Evolutionary conservation across 768 basidiomycete species (phyloP).

Genomic region (Collybia nuda): DNA sequence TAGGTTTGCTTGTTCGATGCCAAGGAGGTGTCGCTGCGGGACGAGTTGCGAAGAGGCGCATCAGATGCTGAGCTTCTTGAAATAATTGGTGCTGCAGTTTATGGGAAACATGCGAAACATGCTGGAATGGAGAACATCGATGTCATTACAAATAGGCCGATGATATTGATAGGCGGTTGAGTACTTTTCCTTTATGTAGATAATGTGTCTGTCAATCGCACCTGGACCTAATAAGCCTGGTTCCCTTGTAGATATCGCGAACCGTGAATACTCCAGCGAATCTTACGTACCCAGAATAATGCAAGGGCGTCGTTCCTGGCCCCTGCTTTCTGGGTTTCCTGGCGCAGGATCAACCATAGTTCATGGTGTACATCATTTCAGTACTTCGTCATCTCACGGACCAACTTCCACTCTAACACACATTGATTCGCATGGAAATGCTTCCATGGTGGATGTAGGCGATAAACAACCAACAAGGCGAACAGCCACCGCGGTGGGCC

Average conservation of each 20-base stretch:
- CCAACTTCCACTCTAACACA: slow-evolving; percentile 55
- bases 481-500: slow-evolving; percentile 72
- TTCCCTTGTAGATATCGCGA: slow-evolving; percentile 13
- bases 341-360: background rate
- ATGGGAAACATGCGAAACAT: slow-evolving; percentile 77
- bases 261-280: background rate
- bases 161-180: slow-evolving; percentile 96
- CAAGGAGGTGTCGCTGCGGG: slow-evolving; percentile 79
- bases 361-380: slow-evolving; percentile 9
- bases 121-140: slow-evolving; percentile 83
- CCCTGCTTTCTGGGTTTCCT: background rate
- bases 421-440: slow-evolving; percentile 66
- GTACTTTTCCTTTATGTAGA: slow-evolving; percentile 35
- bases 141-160: slow-evolving; percentile 75
- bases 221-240: slow-evolving; percentile 10
- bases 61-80: slow-evolving; percentile 61
- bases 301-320: background rate
- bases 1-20: slow-evolving; percentile 89
- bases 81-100: slow-evolving; percentile 64
- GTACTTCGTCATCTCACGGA: slow-evolving; percentile 20
- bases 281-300: background rate
- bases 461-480: slow-evolving; percentile 62
- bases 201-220: slow-evolving; percentile 15
- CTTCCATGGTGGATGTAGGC: slow-evolving; percentile 83
- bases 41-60: slow-evolving; percentile 65